Evolutionary conservation across 2,329 filamentous ascomycete species (phyloP).

Genomic region (Fragosphaeria purpurea): DNA sequence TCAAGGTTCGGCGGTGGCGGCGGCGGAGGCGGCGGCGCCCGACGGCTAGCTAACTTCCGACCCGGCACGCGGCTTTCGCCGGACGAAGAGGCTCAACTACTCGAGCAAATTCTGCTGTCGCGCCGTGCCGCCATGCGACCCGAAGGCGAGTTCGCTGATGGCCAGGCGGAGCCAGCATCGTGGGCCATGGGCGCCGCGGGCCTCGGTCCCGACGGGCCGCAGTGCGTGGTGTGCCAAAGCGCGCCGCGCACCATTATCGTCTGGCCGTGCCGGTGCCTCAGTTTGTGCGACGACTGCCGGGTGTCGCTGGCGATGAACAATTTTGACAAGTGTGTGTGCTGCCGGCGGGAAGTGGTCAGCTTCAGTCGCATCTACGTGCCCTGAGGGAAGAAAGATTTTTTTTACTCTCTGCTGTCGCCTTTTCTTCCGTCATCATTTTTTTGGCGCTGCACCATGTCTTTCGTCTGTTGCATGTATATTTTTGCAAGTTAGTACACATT

Average conservation of each 20-base stretch:
- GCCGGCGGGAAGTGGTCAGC: constrained; percentile 74
- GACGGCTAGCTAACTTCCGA: constrained; percentile 20
- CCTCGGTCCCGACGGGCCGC: constrained; percentile 61
- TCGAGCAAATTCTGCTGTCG: constrained; percentile 51
- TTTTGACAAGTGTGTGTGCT: constrained; percentile 93
- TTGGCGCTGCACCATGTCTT: background rate
- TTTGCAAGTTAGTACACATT: background rate
- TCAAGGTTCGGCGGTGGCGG: constrained; percentile 15
- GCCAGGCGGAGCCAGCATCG: constrained; percentile 18
- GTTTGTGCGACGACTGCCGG: constrained; percentile 88
- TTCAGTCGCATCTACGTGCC: constrained; percentile 91
- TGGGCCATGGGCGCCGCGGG: constrained; percentile 67
- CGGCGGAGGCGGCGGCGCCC: constrained; percentile 16
- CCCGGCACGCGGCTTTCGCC: constrained; percentile 34
- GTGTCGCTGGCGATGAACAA: constrained; percentile 94
- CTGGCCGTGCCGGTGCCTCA: constrained; percentile 93
- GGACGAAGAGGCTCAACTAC: constrained; percentile 50
- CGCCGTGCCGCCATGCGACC: constrained; percentile 25
- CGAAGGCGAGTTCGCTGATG: constrained; percentile 1
- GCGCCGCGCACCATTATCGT: constrained; percentile 81
- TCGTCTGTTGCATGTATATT: background rate
- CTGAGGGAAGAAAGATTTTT: constrained; percentile 21
- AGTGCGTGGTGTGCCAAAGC: constrained; percentile 88
- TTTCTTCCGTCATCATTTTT: background rate
- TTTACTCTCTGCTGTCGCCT: background rate